Percentiles rank a stretch among this genome's conserved stretches.
phyloP scores from a whole-genome alignment of 306 rosid genomes.

The Senna tora region DNA sequence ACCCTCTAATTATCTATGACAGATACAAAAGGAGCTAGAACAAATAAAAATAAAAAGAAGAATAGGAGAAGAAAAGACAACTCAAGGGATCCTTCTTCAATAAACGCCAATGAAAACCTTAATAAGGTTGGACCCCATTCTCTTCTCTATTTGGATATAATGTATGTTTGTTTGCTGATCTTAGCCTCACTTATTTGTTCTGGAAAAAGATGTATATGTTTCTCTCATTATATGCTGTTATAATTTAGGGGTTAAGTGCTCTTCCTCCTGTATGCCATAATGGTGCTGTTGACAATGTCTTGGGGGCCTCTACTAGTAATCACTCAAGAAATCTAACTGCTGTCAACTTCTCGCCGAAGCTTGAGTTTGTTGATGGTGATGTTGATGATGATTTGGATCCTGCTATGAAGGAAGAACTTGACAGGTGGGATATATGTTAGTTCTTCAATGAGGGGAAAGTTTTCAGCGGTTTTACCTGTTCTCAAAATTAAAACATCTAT shows the following conservation, averaged over 20 bases:
- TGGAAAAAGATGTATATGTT: constrained; percentile 16
- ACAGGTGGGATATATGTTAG: constrained; percentile 57
- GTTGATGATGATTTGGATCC: constrained; percentile 88
- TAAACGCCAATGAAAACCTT: constrained; percentile 51
- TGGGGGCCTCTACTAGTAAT: constrained; percentile 55
- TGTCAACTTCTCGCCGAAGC: constrained; percentile 53
- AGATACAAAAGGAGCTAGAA: constrained; percentile 64
- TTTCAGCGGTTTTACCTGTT: not conserved
- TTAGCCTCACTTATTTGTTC: not conserved
- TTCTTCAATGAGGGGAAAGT: constrained; percentile 20
- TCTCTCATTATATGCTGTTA: constrained; percentile 34
- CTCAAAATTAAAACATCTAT: not conserved
- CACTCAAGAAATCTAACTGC: constrained; percentile 53
- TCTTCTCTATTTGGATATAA: not conserved
- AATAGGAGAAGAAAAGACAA: constrained; percentile 74
- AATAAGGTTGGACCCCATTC: constrained; percentile 50
- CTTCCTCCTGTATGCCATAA: constrained; percentile 54
- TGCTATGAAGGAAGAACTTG: constrained; percentile 85
- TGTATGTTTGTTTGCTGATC: not conserved
- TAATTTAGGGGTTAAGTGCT: constrained; percentile 58
- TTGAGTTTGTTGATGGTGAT: constrained; percentile 71
- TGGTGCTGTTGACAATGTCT: constrained; percentile 44
- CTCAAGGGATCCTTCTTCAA: constrained; percentile 59
- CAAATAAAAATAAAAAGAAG: constrained; percentile 79
- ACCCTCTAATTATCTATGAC: constrained; percentile 39